A percentile compares a stretch with the other conserved stretches of the same genome.
Evolutionary conservation across 176 grass and related monocot species (phyloP).

Genomic region (Carex littledalei): DNA sequence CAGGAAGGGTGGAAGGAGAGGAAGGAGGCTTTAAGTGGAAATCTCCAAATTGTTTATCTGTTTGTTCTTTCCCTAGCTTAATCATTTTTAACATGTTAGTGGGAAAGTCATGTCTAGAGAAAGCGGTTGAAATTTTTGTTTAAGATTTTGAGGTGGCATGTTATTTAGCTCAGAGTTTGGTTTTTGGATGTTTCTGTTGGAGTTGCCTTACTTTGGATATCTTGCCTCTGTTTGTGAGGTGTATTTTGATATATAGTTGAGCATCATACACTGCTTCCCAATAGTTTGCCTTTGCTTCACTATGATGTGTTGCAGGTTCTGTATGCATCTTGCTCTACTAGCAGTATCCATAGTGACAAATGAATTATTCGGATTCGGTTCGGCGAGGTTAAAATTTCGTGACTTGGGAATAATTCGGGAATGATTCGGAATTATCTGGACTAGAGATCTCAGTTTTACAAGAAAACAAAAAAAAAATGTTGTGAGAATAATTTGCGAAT

Average conservation of each 20-base stretch:
- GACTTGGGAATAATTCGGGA: no score
- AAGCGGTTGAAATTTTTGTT: neutral
- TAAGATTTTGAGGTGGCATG: neutral
- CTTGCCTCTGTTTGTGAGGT: neutral
- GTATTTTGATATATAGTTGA: neutral
- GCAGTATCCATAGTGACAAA: neutral
- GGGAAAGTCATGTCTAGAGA: neutral
- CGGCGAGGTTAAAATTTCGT: no score
- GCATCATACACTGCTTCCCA: neutral
- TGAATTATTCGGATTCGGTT: no score
- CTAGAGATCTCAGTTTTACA: no score
- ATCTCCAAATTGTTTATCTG: neutral
- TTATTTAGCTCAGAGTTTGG: neutral
- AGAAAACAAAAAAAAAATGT: no score
- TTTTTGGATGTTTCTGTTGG: neutral
- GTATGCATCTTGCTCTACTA: slow-evolving; percentile 53
- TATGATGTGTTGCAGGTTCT: slow-evolving; percentile 55
- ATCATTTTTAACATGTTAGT: neutral
- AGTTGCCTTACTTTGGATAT: neutral
- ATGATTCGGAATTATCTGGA: no score
- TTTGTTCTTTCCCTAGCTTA: neutral
- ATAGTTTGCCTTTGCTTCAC: neutral
- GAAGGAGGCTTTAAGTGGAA: slow-evolving; percentile 52
- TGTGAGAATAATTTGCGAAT: no score
- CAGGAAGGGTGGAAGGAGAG: slow-evolving; percentile 85